phyloP scores from a whole-genome alignment of 805 yeast species.

The Candida patagonica region DNA sequence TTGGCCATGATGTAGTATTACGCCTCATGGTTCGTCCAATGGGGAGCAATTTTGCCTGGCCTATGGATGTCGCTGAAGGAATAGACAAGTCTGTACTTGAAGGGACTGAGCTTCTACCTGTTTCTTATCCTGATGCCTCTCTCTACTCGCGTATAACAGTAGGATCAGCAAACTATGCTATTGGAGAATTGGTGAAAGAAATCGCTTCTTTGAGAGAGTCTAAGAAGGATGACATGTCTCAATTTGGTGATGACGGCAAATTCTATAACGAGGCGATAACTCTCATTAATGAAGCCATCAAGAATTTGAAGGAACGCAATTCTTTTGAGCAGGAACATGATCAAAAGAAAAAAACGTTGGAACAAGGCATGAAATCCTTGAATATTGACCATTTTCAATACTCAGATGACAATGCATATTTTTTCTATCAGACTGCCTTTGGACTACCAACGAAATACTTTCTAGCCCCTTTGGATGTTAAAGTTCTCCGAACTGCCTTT shows the following conservation, averaged over 20 bases:
- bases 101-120: not conserved
- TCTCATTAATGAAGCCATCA: slow-evolving; percentile 34
- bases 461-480: slow-evolving; percentile 70
- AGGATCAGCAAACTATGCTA: slow-evolving; percentile 48
- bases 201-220: slow-evolving; percentile 42
- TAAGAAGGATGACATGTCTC: slow-evolving; percentile 44
- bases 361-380: not conserved
- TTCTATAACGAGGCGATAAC: slow-evolving; percentile 47
- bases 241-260: slow-evolving; percentile 48
- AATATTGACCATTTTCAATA: slow-evolving; percentile 10
- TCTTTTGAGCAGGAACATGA: not conserved
- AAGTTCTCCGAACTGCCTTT: slow-evolving; percentile 55
- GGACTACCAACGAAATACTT: slow-evolving; percentile 57
- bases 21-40: slow-evolving; percentile 50
- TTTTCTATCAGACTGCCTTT: slow-evolving; percentile 72
- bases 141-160: slow-evolving; percentile 60
- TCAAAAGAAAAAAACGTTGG: not conserved
- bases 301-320: not conserved
- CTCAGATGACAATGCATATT: slow-evolving; percentile 42
- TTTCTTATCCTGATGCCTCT: slow-evolving; percentile 4
- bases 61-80: slow-evolving; percentile 10
- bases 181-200: slow-evolving; percentile 51
- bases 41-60: slow-evolving; percentile 17
- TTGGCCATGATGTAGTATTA: slow-evolving; percentile 46
- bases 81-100: slow-evolving; percentile 5